phyloP scores from a whole-genome alignment of 495 filamentous ascomycete genomes.

The Podospora pseudopauciseta region DNA sequence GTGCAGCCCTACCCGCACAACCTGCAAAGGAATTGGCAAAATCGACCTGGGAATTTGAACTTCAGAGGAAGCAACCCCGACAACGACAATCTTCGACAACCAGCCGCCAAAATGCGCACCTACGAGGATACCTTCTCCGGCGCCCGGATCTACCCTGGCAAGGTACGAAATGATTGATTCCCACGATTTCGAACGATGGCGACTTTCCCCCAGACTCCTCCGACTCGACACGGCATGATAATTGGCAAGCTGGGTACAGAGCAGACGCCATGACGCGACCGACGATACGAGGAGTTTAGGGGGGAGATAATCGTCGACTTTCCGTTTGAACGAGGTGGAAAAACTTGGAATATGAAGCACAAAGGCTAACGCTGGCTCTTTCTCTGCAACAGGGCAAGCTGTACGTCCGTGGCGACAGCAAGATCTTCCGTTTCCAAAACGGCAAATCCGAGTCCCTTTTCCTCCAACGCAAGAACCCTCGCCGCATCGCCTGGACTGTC shows the following conservation, averaged over 20 bases:
- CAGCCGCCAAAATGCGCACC: conserved; percentile 82
- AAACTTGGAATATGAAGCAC: neutral
- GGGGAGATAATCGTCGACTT: neutral
- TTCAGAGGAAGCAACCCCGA: conserved; percentile 33
- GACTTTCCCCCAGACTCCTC: conserved; percentile 12
- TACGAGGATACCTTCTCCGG: conserved; percentile 98
- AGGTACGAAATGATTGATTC: conserved; percentile 59
- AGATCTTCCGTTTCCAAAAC: conserved; percentile 99
- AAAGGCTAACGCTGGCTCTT: conserved; percentile 28
- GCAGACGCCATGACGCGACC: neutral
- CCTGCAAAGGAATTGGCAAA: conserved; percentile 38
- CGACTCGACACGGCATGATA: neutral
- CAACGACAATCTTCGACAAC: conserved; percentile 37
- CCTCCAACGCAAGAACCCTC: conserved; percentile 99
- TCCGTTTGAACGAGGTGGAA: neutral
- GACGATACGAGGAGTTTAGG: neutral
- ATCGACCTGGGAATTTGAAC: conserved; percentile 33
- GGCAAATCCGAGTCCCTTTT: conserved; percentile 99
- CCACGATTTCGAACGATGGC: conserved; percentile 15
- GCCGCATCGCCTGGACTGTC: conserved; percentile 96
- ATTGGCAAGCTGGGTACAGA: neutral
- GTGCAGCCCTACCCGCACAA: conserved; percentile 39
- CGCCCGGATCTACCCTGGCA: conserved; percentile 97
- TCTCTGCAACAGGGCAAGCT: conserved; percentile 75
- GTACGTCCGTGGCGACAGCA: conserved; percentile 98